A percentile compares a stretch with the other conserved stretches of the same genome.
Conservation (phyloP, 257 asterid species). For the Mentha longifolia region DNA sequence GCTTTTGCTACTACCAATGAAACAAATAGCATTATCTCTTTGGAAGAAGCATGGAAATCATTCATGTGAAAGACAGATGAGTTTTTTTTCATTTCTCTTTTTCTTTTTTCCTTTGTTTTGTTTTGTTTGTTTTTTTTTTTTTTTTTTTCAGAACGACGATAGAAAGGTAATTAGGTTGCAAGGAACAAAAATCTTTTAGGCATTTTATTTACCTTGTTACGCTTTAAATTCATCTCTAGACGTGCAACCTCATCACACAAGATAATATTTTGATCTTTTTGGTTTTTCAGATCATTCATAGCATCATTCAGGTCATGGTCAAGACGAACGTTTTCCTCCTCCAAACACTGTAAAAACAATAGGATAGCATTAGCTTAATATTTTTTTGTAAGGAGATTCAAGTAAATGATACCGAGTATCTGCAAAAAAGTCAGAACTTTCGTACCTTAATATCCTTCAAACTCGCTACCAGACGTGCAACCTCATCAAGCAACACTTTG, state of each 20-base stretch:
- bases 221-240: conserved; percentile 56
- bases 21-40: conserved; percentile 48
- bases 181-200: not conserved
- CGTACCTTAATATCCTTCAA: conserved; percentile 50
- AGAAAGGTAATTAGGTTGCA: not conserved
- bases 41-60: conserved; percentile 13
- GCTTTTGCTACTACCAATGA: conserved; percentile 86
- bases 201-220: conserved; percentile 52
- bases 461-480: conserved; percentile 43
- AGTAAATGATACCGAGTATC: conserved; percentile 2
- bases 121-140: no score
- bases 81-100: not conserved
- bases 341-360: conserved; percentile 51
- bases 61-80: not conserved
- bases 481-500: conserved; percentile 47
- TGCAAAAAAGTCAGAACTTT: not conserved
- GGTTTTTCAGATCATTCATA: conserved; percentile 50
- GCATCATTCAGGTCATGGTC: conserved; percentile 55
- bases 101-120: not conserved
- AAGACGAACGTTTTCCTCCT: conserved; percentile 62
- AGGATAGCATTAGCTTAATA: conserved; percentile 20
- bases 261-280: conserved; percentile 55
- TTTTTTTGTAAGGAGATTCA: conserved; percentile 8
- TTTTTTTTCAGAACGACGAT: not conserved
- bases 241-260: conserved; percentile 55